A percentile compares a stretch with the other conserved stretches of the same genome.
These are phyloP conservation scores for Leucosporidium scottii DNA, from an alignment of 768 basidiomycete species.

Conservation along the genomic window DNA sequence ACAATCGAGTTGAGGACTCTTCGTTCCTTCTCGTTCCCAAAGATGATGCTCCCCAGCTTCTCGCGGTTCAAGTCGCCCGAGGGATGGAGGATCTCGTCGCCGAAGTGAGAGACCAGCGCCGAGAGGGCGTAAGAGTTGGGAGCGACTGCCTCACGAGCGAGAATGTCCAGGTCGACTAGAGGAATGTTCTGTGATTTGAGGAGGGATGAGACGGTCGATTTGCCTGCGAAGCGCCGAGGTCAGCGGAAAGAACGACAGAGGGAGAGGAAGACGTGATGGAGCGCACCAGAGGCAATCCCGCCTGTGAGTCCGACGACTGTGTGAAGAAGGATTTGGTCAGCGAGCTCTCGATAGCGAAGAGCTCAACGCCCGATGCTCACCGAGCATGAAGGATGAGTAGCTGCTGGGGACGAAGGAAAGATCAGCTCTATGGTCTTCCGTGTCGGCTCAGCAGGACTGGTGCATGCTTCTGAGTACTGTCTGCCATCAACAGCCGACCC, in stretches of 20 bases:
- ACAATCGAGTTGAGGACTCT: constrained; percentile 72
- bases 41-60: constrained; percentile 75
- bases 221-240: constrained; percentile 49
- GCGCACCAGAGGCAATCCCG: constrained; percentile 69
- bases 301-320: constrained; percentile 91
- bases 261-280: not conserved
- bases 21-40: constrained; percentile 62
- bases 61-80: constrained; percentile 74
- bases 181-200: constrained; percentile 55
- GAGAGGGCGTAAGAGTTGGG: constrained; percentile 70
- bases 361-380: too few relatives aligned
- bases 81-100: constrained; percentile 55
- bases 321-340: not conserved
- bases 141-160: constrained; percentile 76
- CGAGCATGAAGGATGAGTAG: too few relatives aligned
- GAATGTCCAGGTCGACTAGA: constrained; percentile 85
- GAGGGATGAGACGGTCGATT: constrained; percentile 79
- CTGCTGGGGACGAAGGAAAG: too few relatives aligned
- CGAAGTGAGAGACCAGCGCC: constrained; percentile 65
- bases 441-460: too few relatives aligned
- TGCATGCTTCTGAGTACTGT: too few relatives aligned
- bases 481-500: too few relatives aligned
- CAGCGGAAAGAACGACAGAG: not conserved
- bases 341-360: too few relatives aligned
- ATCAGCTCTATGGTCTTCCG: too few relatives aligned